A percentile compares a stretch with the other conserved stretches of the same genome.
phyloP scores from a whole-genome alignment of 768 basidiomycete genomes.

The Russula earlei region DNA sequence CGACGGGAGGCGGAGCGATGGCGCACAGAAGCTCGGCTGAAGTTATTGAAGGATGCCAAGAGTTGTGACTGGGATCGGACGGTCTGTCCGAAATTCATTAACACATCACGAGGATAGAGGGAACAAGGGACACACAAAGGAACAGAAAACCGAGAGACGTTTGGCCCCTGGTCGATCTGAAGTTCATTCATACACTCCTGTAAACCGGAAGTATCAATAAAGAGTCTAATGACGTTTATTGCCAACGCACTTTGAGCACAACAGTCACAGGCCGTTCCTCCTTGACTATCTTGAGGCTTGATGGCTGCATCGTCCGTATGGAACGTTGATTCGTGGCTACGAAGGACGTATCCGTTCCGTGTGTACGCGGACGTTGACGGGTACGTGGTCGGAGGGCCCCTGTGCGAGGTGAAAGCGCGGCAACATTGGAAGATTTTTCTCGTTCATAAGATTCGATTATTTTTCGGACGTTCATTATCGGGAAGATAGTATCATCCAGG shows the following conservation, averaged over 20 bases:
- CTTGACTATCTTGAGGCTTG: conserved; percentile 1
- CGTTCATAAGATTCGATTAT: conserved; percentile 11
- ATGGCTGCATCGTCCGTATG: background rate
- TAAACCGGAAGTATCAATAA: background rate
- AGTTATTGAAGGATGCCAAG: background rate
- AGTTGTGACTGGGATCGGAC: background rate
- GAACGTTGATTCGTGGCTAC: background rate
- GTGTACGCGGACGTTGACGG: background rate
- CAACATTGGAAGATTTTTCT: background rate
- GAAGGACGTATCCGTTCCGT: background rate
- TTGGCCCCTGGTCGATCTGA: background rate
- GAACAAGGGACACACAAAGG: background rate
- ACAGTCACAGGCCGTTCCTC: conserved; percentile 2
- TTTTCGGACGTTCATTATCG: conserved; percentile 11
- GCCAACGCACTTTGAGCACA: conserved; percentile 3
- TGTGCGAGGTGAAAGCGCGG: background rate
- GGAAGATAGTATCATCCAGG: conserved; percentile 2
- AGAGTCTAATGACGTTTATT: background rate
- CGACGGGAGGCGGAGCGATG: background rate
- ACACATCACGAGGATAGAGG: background rate
- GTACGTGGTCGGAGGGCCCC: background rate
- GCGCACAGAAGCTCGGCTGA: background rate
- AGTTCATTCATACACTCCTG: conserved; percentile 8
- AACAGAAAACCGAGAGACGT: background rate
- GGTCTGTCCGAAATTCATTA: background rate